Evolutionary conservation across 345 rosid species (phyloP).

Genomic region (Eucalyptus albens): DNA sequence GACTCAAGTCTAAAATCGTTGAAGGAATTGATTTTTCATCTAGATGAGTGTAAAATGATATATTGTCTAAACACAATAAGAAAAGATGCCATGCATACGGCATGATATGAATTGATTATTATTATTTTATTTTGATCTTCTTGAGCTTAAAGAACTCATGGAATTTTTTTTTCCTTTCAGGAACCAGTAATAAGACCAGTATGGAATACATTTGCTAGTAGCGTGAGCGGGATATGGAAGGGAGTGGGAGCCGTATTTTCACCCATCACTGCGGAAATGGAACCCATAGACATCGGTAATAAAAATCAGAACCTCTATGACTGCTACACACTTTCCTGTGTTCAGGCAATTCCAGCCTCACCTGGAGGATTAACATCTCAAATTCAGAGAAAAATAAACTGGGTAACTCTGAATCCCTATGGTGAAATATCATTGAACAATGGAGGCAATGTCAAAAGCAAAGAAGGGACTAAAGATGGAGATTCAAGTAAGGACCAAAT

Average conservation of each 20-base stretch:
- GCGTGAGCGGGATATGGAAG: conserved; percentile 95
- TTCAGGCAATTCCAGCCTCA: conserved; percentile 28
- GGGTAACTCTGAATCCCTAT: conserved; percentile 88
- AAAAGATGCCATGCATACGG: neutral
- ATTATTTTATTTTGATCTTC: neutral
- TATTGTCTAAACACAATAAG: neutral
- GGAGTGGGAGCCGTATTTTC: conserved; percentile 93
- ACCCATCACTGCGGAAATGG: conserved; percentile 81
- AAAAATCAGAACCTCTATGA: conserved; percentile 63
- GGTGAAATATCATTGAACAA: conserved; percentile 34
- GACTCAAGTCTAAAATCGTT: neutral
- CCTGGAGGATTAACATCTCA: conserved; percentile 26
- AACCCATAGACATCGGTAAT: conserved; percentile 69
- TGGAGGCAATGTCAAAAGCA: conserved; percentile 1
- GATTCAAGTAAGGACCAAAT: neutral
- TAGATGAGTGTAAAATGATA: neutral
- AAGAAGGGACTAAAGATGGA: neutral
- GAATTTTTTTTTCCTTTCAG: conserved; percentile 11
- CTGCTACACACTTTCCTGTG: conserved; percentile 53
- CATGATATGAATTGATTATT: neutral
- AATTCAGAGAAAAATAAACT: conserved; percentile 61
- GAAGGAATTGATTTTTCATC: neutral
- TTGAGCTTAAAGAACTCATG: neutral
- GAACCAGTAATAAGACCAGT: conserved; percentile 83
- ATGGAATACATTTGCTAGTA: conserved; percentile 85